Conservation (phyloP, 805 yeast genomes). For the Monosporozyma aerobia region DNA sequence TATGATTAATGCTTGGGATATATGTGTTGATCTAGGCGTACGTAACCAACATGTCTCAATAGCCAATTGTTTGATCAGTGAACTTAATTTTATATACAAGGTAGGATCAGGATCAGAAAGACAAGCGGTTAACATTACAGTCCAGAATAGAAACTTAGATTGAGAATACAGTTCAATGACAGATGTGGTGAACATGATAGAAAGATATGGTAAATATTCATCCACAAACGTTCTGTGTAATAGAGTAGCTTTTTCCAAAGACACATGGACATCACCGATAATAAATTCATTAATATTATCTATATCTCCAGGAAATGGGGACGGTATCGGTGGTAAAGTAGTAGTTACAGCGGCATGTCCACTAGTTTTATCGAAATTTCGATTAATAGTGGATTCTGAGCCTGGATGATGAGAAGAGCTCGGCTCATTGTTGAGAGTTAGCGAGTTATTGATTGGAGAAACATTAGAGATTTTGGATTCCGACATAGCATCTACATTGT, state of each 20-base stretch:
- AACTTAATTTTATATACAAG: slow-evolving; percentile 63
- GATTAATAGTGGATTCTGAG: background rate
- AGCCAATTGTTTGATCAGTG: slow-evolving; percentile 75
- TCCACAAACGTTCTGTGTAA: slow-evolving; percentile 61
- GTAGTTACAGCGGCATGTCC: slow-evolving; percentile 11
- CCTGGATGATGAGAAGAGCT: background rate
- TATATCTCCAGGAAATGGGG: slow-evolving; percentile 14
- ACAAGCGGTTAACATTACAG: slow-evolving; percentile 79
- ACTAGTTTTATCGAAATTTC: background rate
- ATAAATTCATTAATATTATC: slow-evolving; percentile 49
- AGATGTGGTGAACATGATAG: slow-evolving; percentile 60
- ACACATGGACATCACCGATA: slow-evolving; percentile 65
- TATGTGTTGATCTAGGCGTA: slow-evolving; percentile 89
- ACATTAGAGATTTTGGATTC: background rate
- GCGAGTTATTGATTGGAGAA: slow-evolving; percentile 9
- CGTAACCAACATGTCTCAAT: slow-evolving; percentile 89
- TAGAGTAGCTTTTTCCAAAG: slow-evolving; percentile 58
- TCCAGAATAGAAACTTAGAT: slow-evolving; percentile 82
- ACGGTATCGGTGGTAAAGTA: slow-evolving; percentile 23
- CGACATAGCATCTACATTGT: background rate
- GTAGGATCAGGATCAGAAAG: slow-evolving; percentile 82
- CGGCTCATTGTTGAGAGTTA: slow-evolving; percentile 12
- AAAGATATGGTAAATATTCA: slow-evolving; percentile 66
- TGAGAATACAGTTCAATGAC: slow-evolving; percentile 75
- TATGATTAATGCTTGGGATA: slow-evolving; percentile 81